These are phyloP conservation scores for Lactifluus hygrophoroides DNA, from an alignment of 768 basidiomycete species.

Conservation along the genomic window DNA sequence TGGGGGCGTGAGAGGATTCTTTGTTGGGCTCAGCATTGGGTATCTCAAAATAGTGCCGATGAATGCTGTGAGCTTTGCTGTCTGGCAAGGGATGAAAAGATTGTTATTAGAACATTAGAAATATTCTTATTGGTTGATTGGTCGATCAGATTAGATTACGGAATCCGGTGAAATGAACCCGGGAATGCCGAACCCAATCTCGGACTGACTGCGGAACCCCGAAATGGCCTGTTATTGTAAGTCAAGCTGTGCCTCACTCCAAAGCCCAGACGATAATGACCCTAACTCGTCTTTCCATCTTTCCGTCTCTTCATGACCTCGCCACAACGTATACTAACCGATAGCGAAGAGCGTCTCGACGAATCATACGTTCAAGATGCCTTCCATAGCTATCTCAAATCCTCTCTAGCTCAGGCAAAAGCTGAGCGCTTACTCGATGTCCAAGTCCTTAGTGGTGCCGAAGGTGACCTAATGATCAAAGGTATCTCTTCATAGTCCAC, in stretches of 20 bases:
- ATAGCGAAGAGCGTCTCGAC: slow-evolving; percentile 35
- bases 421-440: slow-evolving; percentile 64
- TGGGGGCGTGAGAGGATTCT: slow-evolving; percentile 83
- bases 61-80: slow-evolving; percentile 86
- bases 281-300: no score
- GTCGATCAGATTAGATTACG: no score
- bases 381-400: slow-evolving; percentile 77
- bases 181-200: no score
- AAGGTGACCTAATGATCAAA: slow-evolving; percentile 80
- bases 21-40: slow-evolving; percentile 83
- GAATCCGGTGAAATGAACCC: no score
- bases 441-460: slow-evolving; percentile 66
- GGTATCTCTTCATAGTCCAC: no score
- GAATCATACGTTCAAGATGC: slow-evolving; percentile 65
- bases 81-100: slow-evolving; percentile 79
- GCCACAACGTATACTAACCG: slow-evolving; percentile 16
- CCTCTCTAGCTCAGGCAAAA: slow-evolving; percentile 67
- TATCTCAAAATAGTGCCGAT: slow-evolving; percentile 94
- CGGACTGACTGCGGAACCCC: no score
- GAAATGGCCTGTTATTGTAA: no score
- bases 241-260: no score
- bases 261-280: no score
- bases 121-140: no score
- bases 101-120: slow-evolving; percentile 33
- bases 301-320: not conserved